Base-by-base conservation (phyloP, 2,329 filamentous ascomycete species). In the Chaetomium globosum region DNA sequence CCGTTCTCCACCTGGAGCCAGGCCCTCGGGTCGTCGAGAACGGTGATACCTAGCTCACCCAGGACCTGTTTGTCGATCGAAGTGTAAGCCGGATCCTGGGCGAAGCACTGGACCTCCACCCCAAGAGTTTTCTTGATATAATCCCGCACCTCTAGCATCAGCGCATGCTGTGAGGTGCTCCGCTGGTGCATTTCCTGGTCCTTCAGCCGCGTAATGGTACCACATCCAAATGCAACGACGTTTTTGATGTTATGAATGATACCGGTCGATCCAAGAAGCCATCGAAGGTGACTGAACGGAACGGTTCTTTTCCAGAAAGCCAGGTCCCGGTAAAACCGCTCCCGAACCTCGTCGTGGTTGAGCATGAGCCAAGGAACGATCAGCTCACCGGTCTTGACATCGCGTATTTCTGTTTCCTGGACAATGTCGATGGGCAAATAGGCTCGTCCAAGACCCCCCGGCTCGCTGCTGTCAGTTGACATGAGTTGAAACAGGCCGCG, bases 151-250 rank as follows among this genome's bases (percentile, higher is more conserved):
- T 19, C 57, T 1, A 51, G n/a, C 12, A 51, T 1, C 46, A 59
- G 10, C n/a, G 46, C 26, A 26, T 51, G 43, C 19, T 59, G 57
- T 7, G 43, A 33, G n/a, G 36, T 36, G 19, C 19, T 59, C 6
- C 30, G 28, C 19, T 36, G 12, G n/a, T 12, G 28, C 23, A 54
- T 28, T 19, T 33, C 52, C 28, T 21, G 7, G 49, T 52, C 39
- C n/a, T 31, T 16, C 19, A 12, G 19, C 16, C 39, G 23, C 2
- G 39, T 30, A 9, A 48, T 59, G 46, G 16, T 60, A 31, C 46
- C 12, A 51, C 46, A 60, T 19, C 19, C 31, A 51, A 60, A 26
- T 7, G 46, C 58, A 51, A 60, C 58, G 28, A 52, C 12, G 28
- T 60, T 60, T 30, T 23, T 60, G 31, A 60, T 39, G 30, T 16